Evolutionary conservation across 805 yeast species (phyloP).

Genomic region (Spathaspora sp.): DNA sequence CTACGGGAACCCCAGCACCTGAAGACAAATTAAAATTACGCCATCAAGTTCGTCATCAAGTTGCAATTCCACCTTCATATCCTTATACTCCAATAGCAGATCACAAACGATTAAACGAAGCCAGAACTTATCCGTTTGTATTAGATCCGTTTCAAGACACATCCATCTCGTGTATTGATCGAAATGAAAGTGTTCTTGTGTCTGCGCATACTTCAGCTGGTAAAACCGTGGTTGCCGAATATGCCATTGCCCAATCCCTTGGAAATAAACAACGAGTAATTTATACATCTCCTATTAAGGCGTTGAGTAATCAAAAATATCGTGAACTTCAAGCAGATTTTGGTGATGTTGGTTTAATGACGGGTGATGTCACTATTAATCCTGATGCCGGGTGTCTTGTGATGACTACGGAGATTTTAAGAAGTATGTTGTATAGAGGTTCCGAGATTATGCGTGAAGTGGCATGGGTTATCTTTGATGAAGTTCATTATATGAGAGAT

Average conservation of each 20-base stretch:
- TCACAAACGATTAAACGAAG: constrained; percentile 74
- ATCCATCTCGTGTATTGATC: constrained; percentile 91
- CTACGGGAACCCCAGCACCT: background rate
- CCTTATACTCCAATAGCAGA: constrained; percentile 85
- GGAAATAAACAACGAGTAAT: constrained; percentile 90
- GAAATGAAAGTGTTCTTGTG: constrained; percentile 90
- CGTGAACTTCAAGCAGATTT: constrained; percentile 89
- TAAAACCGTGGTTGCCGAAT: constrained; percentile 95
- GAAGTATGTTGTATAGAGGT: constrained; percentile 96
- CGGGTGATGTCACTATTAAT: constrained; percentile 98
- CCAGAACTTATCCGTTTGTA: constrained; percentile 86
- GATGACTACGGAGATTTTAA: constrained; percentile 97
- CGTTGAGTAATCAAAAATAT: constrained; percentile 89
- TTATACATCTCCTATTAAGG: constrained; percentile 93
- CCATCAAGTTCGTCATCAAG: constrained; percentile 97
- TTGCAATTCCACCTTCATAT: constrained; percentile 90
- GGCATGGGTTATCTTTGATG: constrained; percentile 98
- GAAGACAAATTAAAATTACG: constrained; percentile 54
- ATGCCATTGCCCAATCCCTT: constrained; percentile 93
- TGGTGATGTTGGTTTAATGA: constrained; percentile 97
- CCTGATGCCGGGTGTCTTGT: constrained; percentile 98
- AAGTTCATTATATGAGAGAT: constrained; percentile 98
- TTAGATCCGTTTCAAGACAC: constrained; percentile 98
- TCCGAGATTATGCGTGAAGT: constrained; percentile 98
- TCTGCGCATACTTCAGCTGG: constrained; percentile 99